Conservation (phyloP, 202 grass and related monocot species). For the Saccharum hybrid region DNA sequence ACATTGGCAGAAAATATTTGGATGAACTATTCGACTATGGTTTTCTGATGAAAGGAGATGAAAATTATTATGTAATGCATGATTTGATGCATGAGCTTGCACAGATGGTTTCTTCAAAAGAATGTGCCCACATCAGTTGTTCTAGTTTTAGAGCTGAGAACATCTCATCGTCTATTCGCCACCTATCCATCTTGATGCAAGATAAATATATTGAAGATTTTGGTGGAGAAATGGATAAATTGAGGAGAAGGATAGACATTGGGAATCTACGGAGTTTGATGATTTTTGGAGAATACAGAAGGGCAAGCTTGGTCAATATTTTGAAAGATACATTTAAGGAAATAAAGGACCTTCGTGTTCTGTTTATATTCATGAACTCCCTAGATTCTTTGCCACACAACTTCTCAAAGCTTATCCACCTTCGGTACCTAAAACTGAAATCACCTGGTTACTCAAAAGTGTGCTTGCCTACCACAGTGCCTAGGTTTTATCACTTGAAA, state of each 20-base stretch:
- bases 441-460: fast-evolving
- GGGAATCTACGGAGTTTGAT: constrained; percentile 11
- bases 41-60: constrained; percentile 24
- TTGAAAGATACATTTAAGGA: constrained; percentile 3
- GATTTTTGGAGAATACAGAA: constrained; percentile 17
- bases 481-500: constrained; percentile 36
- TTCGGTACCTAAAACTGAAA: not conserved
- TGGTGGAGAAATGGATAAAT: constrained; percentile 11
- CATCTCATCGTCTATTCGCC: not conserved
- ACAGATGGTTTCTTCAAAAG: constrained; percentile 28
- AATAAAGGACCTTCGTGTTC: not conserved
- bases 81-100: constrained; percentile 44
- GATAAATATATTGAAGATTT: not conserved
- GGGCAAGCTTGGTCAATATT: not conserved
- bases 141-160: not conserved
- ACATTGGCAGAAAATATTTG: not conserved
- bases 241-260: constrained; percentile 7
- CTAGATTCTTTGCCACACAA: not conserved
- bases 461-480: not conserved
- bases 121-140: not conserved
- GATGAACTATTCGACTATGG: constrained; percentile 28
- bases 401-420: constrained; percentile 41
- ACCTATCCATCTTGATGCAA: constrained; percentile 15
- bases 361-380: not conserved
- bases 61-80: constrained; percentile 35